Evolutionary conservation across 768 basidiomycete species (phyloP), one percentile per base, ranked within the genome.

Genomic region (Lanmaoa pseudosensibilis): DNA sequence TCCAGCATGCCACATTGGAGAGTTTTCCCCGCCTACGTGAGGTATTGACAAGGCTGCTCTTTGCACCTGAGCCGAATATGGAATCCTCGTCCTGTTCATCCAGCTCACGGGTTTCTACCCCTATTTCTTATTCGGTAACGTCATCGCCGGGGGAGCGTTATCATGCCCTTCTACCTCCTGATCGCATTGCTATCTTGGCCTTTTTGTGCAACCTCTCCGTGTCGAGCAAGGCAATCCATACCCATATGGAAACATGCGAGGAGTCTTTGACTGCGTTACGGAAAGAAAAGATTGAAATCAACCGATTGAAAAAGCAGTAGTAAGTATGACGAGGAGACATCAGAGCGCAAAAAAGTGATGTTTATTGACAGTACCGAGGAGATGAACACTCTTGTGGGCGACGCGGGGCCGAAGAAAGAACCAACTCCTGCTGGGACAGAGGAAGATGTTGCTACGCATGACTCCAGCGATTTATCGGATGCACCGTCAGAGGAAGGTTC

Each of bases 271-370:
- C 97, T 10, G 92, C 94, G 27, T 77, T 97, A 34, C 77, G 97
- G 60, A 99, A 98, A 74, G 92, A 96, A 72, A 91, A 95, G 72
- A 94, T 95, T 33, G 97, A 98, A 59, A 85, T 94, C 58, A 97
- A 97, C 74, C 82, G 95, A 56, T 78, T 87, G 65, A 89, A 89
- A 75, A 95, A 92, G 72, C 86, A 88, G 68, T 81, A 86, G 95
- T 96, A 71, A 76, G 94, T 82, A 10, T 19, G 51, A 52, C 41
- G 18, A 27, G 46, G 19, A 46, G 47, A 57, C 19, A 46, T 44
- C 56, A 27, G 43, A 39, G 53, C 45, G 45, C 66, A 52, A 51
- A 52, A 25, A 50, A 51, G 30, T 65, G 48, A 67, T 38, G 43
- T 46, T 37, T 34, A 48, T 54, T 57, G 46, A 38, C 67, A 92